Conservation (phyloP, 192 early-diverging fungal species). For the Pilobolus umbonatus region DNA sequence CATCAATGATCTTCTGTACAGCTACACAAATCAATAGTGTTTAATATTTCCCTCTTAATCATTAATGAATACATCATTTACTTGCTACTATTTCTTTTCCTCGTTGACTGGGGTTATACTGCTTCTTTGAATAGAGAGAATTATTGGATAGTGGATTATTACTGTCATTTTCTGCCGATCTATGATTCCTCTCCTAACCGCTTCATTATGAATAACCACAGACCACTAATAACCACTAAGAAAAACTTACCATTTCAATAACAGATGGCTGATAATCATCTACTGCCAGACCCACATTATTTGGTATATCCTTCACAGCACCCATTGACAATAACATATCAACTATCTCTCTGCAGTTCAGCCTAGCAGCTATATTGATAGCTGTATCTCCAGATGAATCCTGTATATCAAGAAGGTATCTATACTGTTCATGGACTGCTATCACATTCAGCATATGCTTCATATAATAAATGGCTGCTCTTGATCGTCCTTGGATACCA, state of each 20-base stretch:
- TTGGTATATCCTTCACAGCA: conserved; percentile 65
- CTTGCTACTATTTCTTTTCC: conserved; percentile 30
- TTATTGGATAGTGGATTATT: neutral
- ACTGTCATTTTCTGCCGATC: neutral
- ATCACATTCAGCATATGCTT: conserved; percentile 27
- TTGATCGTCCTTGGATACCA: conserved; percentile 57
- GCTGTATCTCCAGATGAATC: conserved; percentile 84
- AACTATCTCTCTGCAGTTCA: conserved; percentile 63
- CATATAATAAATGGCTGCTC: conserved; percentile 72
- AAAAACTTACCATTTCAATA: too few species aligned
- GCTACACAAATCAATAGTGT: conserved; percentile 19
- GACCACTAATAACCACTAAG: neutral
- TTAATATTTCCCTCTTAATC: neutral
- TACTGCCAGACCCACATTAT: conserved; percentile 75
- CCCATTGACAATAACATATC: conserved; percentile 72
- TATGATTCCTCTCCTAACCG: neutral
- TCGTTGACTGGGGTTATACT: conserved; percentile 16
- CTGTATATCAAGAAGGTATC: conserved; percentile 53
- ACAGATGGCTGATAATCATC: conserved; percentile 48
- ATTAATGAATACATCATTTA: conserved; percentile 3
- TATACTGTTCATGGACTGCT: neutral
- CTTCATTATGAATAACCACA: neutral
- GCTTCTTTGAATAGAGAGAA: conserved; percentile 5
- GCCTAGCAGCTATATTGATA: conserved; percentile 80
- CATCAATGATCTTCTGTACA: conserved; percentile 69